Conservation (phyloP, 1,139 yeast species). For the Diutina rugosa region DNA sequence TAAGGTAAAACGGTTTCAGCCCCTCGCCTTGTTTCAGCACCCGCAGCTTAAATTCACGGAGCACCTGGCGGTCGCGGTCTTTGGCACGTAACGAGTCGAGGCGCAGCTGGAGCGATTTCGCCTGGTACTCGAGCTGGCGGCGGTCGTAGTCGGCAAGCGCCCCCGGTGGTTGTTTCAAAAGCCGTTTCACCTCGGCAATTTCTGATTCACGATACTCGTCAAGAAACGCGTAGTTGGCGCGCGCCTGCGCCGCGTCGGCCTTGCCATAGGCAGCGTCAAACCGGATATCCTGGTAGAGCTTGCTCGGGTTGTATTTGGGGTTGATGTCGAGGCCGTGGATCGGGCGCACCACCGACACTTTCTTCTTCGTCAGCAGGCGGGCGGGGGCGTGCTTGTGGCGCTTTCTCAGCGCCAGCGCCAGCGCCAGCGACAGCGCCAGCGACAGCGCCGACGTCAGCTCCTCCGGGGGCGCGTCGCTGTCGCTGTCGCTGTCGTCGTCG, state of each 20-base stretch:
- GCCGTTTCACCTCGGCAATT: slow-evolving; percentile 41
- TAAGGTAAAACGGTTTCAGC: slow-evolving; percentile 46
- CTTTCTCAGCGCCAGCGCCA: slow-evolving; percentile 10
- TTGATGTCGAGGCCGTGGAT: slow-evolving; percentile 54
- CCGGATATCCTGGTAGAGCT: slow-evolving; percentile 63
- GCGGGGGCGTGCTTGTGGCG: slow-evolving; percentile 70
- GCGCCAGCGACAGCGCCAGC: too few relatives aligned
- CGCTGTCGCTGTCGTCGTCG: slow-evolving; percentile 3
- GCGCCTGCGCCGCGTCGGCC: slow-evolving; percentile 51
- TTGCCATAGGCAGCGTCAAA: slow-evolving; percentile 86
- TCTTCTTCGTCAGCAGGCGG: slow-evolving; percentile 57
- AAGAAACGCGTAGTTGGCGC: slow-evolving; percentile 71
- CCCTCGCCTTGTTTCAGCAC: slow-evolving; percentile 37
- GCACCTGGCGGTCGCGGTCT: slow-evolving; percentile 59
- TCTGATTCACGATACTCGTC: slow-evolving; percentile 78
- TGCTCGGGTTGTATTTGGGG: slow-evolving; percentile 18
- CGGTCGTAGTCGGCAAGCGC: slow-evolving; percentile 36
- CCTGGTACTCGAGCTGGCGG: slow-evolving; percentile 36
- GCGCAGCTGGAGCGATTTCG: slow-evolving; percentile 59
- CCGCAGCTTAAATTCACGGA: slow-evolving; percentile 38
- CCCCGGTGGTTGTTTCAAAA: slow-evolving; percentile 42
- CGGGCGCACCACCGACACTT: slow-evolving; percentile 57
- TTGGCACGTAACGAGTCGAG: slow-evolving; percentile 65
- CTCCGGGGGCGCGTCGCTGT: slow-evolving; percentile 8
- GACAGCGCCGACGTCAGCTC: slow-evolving; percentile 6